These are phyloP conservation scores for Verticillium alfalfae DNA, from an alignment of 2,329 filamentous ascomycete species.

Conservation along the genomic window DNA sequence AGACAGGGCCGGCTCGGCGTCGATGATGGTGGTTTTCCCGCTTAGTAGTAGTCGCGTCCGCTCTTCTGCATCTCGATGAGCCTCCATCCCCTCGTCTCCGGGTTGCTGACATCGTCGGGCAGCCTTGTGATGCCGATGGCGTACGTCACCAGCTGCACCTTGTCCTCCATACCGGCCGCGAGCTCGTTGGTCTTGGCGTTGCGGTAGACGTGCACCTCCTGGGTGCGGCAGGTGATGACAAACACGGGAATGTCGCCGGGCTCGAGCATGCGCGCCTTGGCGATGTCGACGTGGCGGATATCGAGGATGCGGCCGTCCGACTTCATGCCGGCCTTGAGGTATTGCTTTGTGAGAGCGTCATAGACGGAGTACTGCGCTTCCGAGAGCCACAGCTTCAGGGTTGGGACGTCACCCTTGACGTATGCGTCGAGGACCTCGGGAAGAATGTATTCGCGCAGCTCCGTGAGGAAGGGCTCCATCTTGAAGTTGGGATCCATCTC, in stretches of 20 bases:
- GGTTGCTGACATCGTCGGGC: slow-evolving; percentile 93
- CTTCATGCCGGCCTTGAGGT: slow-evolving; percentile 86
- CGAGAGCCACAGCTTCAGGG: slow-evolving; percentile 89
- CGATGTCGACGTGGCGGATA: slow-evolving; percentile 87
- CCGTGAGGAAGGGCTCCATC: slow-evolving; percentile 87
- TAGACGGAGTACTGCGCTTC: slow-evolving; percentile 97
- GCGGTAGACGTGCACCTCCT: slow-evolving; percentile 95
- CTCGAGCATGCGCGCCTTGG: slow-evolving; percentile 74
- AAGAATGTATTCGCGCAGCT: slow-evolving; percentile 95
- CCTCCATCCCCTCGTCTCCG: slow-evolving; percentile 93
- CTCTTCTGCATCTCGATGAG: slow-evolving; percentile 99
- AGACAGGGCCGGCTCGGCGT: neutral
- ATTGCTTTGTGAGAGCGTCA: slow-evolving; percentile 93
- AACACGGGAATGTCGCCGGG: slow-evolving; percentile 90
- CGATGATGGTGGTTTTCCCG: neutral
- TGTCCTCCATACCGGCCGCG: slow-evolving; percentile 96
- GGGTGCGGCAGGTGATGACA: slow-evolving; percentile 92
- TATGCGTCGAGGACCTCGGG: slow-evolving; percentile 97
- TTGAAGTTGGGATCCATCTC: slow-evolving; percentile 95
- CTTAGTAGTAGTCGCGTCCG: slow-evolving; percentile 75
- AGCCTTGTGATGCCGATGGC: slow-evolving; percentile 93
- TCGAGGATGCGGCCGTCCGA: slow-evolving; percentile 94
- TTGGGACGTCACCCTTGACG: slow-evolving; percentile 90
- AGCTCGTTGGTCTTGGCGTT: slow-evolving; percentile 86
- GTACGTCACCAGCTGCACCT: slow-evolving; percentile 96